A percentile compares a stretch with the other conserved stretches of the same genome.
Conservation (phyloP, 164 flowering plant species). For the Hamamelis virginiana region DNA sequence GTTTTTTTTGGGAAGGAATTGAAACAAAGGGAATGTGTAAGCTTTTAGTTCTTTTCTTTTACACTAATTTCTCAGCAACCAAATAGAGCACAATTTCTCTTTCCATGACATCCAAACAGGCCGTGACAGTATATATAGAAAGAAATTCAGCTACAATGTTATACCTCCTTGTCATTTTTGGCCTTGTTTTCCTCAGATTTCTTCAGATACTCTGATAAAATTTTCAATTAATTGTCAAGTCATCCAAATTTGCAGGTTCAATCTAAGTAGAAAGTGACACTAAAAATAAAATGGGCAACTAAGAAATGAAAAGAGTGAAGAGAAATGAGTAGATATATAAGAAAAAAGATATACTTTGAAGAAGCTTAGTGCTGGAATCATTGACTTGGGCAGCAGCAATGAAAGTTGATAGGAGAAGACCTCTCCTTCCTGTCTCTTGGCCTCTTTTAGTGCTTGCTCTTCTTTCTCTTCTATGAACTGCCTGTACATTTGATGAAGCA, state of each 20-base stretch:
- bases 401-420: slow-evolving; percentile 36
- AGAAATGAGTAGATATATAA: background rate
- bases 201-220: slow-evolving; percentile 62
- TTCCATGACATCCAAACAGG: too few species aligned
- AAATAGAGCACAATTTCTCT: too few species aligned
- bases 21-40: too few species aligned
- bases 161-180: slow-evolving; percentile 86
- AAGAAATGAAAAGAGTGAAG: background rate
- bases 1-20: too few species aligned
- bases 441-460: background rate
- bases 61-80: too few species aligned
- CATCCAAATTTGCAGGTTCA: too few species aligned
- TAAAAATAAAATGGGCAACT: background rate
- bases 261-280: background rate
- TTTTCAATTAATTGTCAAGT: background rate
- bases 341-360: slow-evolving; percentile 35
- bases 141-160: background rate
- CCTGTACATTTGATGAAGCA: slow-evolving; percentile 38
- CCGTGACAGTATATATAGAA: too few species aligned
- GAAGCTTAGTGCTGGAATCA: slow-evolving; percentile 52
- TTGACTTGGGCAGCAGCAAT: slow-evolving; percentile 23
- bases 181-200: slow-evolving; percentile 82
- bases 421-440: slow-evolving; percentile 43
- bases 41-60: too few species aligned
- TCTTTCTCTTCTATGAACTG: slow-evolving; percentile 27